A percentile compares a stretch with the other conserved stretches of the same genome.
phyloP scores from a whole-genome alignment of 495 filamentous ascomycete genomes.

The Tuber calosporum region DNA sequence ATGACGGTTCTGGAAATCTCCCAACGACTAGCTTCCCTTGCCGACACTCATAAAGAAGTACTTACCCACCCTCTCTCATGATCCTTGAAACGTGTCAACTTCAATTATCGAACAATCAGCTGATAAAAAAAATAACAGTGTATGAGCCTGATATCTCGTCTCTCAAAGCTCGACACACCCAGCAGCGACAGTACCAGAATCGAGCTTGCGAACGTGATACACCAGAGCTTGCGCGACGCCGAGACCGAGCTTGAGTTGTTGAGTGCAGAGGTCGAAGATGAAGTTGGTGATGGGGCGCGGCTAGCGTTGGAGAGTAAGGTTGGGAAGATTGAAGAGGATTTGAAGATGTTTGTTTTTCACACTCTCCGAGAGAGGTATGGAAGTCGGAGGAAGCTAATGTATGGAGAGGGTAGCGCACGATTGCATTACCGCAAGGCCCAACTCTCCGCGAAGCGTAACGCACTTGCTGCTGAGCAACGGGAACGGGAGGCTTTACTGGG shows the following conservation, averaged over 20 bases:
- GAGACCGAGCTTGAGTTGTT: conserved; percentile 82
- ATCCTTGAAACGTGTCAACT: conserved; percentile 18
- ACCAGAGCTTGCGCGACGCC: conserved; percentile 69
- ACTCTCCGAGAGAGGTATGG: conserved; percentile 15
- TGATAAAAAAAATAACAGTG: conserved; percentile 23
- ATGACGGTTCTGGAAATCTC: conserved; percentile 38
- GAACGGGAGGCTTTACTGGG: conserved; percentile 73
- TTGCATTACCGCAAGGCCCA: conserved; percentile 76
- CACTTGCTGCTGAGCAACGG: conserved; percentile 54
- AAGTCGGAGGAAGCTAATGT: conserved; percentile 22
- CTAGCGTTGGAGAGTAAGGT: conserved; percentile 58
- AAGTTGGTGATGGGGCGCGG: conserved; percentile 50
- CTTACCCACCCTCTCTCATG: background rate
- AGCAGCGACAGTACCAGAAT: conserved; percentile 43
- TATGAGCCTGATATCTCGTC: conserved; percentile 36
- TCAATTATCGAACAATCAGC: conserved; percentile 9
- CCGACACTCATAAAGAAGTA: conserved; percentile 39
- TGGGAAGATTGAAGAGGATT: conserved; percentile 57
- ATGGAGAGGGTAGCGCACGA: conserved; percentile 52
- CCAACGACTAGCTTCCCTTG: conserved; percentile 36
- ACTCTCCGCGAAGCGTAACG: conserved; percentile 46
- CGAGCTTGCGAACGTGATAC: conserved; percentile 79
- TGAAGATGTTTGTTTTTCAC: conserved; percentile 54
- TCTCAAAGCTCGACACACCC: conserved; percentile 34
- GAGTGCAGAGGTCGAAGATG: conserved; percentile 61